Conservation (phyloP, 2,329 filamentous ascomycete genomes). For the Aureobasidium subglaciale region DNA sequence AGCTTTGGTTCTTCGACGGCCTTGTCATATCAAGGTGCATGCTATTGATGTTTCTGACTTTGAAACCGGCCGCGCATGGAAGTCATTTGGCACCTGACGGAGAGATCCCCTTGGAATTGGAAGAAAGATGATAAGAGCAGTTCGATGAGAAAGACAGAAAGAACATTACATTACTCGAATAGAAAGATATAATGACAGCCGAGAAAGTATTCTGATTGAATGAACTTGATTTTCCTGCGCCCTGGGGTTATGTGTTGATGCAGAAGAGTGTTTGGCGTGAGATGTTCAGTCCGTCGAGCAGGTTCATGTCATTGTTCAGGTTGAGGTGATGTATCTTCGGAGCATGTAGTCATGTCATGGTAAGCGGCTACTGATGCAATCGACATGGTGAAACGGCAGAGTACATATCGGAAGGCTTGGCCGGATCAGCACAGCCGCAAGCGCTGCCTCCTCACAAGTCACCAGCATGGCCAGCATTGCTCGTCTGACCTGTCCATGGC, state of each 20-base stretch:
- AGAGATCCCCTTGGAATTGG: background rate
- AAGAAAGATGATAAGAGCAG: background rate
- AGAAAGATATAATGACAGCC: background rate
- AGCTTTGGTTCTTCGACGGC: background rate
- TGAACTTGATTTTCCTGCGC: background rate
- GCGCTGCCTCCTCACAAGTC: constrained; percentile 1
- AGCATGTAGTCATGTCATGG: background rate
- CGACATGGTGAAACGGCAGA: background rate
- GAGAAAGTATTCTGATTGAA: background rate
- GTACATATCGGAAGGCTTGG: background rate
- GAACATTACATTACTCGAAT: background rate
- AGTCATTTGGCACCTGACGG: background rate
- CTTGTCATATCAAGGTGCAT: background rate
- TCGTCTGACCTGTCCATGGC: constrained; percentile 5
- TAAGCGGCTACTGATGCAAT: background rate
- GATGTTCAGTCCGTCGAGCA: too few relatives aligned
- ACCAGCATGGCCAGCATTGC: background rate
- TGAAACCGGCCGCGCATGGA: background rate
- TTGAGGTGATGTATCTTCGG: background rate
- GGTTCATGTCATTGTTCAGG: too few relatives aligned
- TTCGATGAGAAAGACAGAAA: background rate
- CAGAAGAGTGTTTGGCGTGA: too few relatives aligned
- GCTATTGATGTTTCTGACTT: background rate
- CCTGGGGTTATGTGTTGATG: too few relatives aligned
- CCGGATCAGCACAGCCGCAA: constrained; percentile 11